A percentile compares a stretch with the other conserved stretches of the same genome.
These are phyloP conservation scores for Arthrobotrys conoides DNA, from an alignment of 2,329 filamentous ascomycete species.

Conservation along the genomic window DNA sequence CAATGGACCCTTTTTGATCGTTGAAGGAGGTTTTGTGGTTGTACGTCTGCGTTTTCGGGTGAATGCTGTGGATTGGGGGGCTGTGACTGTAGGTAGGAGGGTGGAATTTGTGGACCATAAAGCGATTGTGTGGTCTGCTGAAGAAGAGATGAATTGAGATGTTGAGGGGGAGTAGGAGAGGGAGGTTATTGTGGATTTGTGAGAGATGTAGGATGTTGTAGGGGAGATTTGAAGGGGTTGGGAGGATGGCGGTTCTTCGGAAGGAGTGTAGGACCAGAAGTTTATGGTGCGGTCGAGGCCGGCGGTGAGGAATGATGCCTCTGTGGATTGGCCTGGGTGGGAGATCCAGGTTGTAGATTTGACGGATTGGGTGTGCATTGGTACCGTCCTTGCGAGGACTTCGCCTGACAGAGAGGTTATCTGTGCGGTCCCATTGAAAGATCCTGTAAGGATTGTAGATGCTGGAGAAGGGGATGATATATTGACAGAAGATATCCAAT, in stretches of 20 bases:
- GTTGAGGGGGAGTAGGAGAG: constrained; percentile 70
- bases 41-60: constrained; percentile 81
- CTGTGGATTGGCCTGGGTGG: not conserved
- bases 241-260: constrained; percentile 71
- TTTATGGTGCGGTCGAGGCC: constrained; percentile 87
- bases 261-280: constrained; percentile 85
- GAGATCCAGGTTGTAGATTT: constrained; percentile 85
- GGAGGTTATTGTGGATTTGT: constrained; percentile 58
- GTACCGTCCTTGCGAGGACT: constrained; percentile 77
- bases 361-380: constrained; percentile 82
- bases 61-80: constrained; percentile 70
- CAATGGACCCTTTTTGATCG: constrained; percentile 82
- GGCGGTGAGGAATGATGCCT: constrained; percentile 80
- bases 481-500: constrained; percentile 90
- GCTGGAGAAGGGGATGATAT: constrained; percentile 76
- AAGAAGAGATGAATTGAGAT: constrained; percentile 86
- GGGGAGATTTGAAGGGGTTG: constrained; percentile 74
- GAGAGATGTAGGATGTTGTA: constrained; percentile 55
- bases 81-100: constrained; percentile 74
- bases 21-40: constrained; percentile 72
- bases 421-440: constrained; percentile 89
- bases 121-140: constrained; percentile 85
- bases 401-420: constrained; percentile 93
- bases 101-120: constrained; percentile 88
- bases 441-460: constrained; percentile 83